Base-by-base conservation (phyloP, 2,329 filamentous ascomycete species). In the Aspergillus flavus region DNA sequence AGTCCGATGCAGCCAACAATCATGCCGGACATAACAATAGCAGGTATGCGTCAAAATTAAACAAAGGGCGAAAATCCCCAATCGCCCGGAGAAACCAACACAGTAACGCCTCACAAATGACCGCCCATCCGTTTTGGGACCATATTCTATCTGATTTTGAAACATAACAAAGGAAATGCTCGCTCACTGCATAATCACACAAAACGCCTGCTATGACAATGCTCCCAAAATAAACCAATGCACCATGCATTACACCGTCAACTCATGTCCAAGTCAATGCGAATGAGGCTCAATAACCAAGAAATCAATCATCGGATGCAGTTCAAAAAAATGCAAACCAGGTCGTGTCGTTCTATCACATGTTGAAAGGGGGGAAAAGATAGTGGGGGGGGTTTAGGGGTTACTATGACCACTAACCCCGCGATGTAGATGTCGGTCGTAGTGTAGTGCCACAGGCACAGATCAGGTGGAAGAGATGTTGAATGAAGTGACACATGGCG, bases 171-270 rank as follows among this genome's bases (percentile, higher is more conserved):
- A 57, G 34, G 45, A 61, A 64, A 68, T 64, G 65, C 65, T 66
- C 60, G 61, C 64, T 69, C 58, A 65, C 66, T 61, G 60, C 61
- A 62, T 45, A 48, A 58, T 54, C 39, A 55, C 46, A 48, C 34
- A 63, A 60, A 67, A 67, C 69, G 64, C 66, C 64, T 56, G 61
- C 45, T 66, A 54, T 63, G 61, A 65, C 59, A 65, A 70, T 67
- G 68, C 68, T 67, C 58, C 58, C 60, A 57, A 61, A 34, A 53
- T 36, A 61, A 61, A 59, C 26, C 61, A 53, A 69, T 69, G 68
- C 66, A 64, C 48, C 61, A 61, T 66, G 66, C 68, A 67, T 71
- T 63, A 68, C 58, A 66, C 64, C 68, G 61, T 70, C 64, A 63
- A 65, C 58, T 69, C 69, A 67, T 69, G 58, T 64, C 59, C 56